Evolutionary conservation across 805 yeast species (phyloP).

Genomic region (Zygotorulaspora florentina): DNA sequence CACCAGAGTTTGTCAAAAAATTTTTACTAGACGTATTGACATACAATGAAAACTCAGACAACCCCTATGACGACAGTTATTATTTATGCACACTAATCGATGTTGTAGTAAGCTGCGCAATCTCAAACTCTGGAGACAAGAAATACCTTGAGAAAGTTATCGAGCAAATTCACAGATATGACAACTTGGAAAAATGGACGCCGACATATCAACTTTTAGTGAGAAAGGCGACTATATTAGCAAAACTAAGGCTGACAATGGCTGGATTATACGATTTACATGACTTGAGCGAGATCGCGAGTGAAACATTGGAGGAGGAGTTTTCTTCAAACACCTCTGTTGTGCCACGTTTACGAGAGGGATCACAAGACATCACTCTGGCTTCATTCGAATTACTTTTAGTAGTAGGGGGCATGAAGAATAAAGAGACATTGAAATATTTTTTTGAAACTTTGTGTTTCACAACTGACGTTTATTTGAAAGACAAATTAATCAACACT

Average conservation of each 20-base stretch:
- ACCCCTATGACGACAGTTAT: conserved; percentile 67
- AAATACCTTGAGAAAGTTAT: conserved; percentile 46
- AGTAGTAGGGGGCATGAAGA: conserved; percentile 71
- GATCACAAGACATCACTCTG: conserved; percentile 49
- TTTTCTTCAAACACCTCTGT: conserved; percentile 34
- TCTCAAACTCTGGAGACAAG: conserved; percentile 33
- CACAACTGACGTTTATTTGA: conserved; percentile 52
- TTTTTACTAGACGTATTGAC: conserved; percentile 68
- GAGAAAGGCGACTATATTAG: conserved; percentile 52
- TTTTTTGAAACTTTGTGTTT: conserved; percentile 54
- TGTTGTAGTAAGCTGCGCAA: conserved; percentile 44
- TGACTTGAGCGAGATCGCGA: conserved; percentile 49
- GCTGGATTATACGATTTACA: conserved; percentile 50
- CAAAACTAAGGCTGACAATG: conserved; percentile 55
- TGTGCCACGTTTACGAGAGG: conserved; percentile 24
- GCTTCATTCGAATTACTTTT: conserved; percentile 69
- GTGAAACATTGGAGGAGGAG: conserved; percentile 41
- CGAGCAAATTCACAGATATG: conserved; percentile 67
- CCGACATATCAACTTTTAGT: conserved; percentile 56
- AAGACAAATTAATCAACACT: conserved; percentile 44
- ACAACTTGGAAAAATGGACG: conserved; percentile 79
- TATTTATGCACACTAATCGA: conserved; percentile 58
- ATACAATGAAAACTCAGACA: conserved; percentile 81
- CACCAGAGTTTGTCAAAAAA: conserved; percentile 55
- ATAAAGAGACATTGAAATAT: conserved; percentile 54